These are phyloP conservation scores for Dactylella cylindrospora DNA, from an alignment of 2,329 filamentous ascomycete genomes.

Conservation along the genomic window DNA sequence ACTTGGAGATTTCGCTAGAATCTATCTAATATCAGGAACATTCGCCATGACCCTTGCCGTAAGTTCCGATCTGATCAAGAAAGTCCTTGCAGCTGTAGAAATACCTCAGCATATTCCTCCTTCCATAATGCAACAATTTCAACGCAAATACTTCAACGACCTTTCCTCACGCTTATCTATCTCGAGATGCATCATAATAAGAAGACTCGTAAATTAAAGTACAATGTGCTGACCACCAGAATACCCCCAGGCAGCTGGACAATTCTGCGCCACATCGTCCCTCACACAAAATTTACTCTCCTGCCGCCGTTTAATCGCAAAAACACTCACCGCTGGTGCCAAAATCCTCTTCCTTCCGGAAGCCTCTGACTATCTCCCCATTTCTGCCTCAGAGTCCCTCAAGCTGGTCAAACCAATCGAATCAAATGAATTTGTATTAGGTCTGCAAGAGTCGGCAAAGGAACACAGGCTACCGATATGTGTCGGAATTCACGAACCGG, in stretches of 20 bases:
- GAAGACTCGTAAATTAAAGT: too few species aligned
- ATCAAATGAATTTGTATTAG: conserved; percentile 71
- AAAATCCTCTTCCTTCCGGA: conserved; percentile 91
- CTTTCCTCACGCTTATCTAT: not conserved
- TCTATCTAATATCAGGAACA: too few species aligned
- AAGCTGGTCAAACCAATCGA: conserved; percentile 68
- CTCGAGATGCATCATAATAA: too few species aligned
- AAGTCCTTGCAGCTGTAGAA: too few species aligned
- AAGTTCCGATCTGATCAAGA: too few species aligned
- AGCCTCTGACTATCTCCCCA: conserved; percentile 83
- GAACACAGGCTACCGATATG: conserved; percentile 69
- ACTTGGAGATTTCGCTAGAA: too few species aligned
- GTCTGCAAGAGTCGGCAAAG: conserved; percentile 69
- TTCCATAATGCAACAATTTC: conserved; percentile 14
- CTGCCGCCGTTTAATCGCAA: conserved; percentile 70
- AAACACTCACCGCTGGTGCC: conserved; percentile 73
- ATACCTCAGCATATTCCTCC: too few species aligned
- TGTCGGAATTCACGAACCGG: conserved; percentile 82
- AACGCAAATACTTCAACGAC: conserved; percentile 2
- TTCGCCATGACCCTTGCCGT: too few species aligned
- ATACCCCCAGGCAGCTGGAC: conserved; percentile 57
- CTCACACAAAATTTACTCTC: conserved; percentile 77
- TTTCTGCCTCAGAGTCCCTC: conserved; percentile 67
- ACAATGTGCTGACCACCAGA: not conserved
- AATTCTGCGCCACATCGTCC: conserved; percentile 81